Evolutionary conservation across 495 filamentous ascomycete genomes (phyloP).

Genomic region (Penicillium verhagenii): DNA sequence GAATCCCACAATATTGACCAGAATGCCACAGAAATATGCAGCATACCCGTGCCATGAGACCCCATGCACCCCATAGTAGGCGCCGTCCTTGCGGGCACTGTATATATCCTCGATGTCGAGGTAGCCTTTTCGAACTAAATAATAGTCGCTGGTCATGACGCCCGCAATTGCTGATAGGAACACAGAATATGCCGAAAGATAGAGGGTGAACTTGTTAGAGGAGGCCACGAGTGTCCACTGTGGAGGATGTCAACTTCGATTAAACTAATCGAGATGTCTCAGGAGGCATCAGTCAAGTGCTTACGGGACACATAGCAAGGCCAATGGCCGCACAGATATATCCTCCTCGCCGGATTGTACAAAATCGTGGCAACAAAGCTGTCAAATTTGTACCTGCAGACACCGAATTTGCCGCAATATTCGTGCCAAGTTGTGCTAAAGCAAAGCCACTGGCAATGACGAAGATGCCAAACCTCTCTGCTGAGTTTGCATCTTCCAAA

Average conservation of each 20-base stretch:
- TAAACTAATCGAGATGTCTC: neutral
- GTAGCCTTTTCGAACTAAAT: conserved; percentile 78
- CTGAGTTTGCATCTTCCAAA: conserved; percentile 65
- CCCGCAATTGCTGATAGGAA: conserved; percentile 89
- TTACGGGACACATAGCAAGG: conserved; percentile 74
- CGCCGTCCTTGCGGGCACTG: conserved; percentile 57
- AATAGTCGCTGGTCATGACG: conserved; percentile 88
- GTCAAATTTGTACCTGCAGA: conserved; percentile 91
- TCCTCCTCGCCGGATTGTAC: conserved; percentile 84
- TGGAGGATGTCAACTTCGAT: conserved; percentile 4
- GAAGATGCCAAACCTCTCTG: conserved; percentile 80
- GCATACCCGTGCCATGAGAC: conserved; percentile 77
- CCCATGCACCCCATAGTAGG: conserved; percentile 70
- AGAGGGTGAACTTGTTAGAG: conserved; percentile 81
- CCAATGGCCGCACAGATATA: conserved; percentile 82
- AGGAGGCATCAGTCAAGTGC: neutral
- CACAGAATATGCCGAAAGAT: conserved; percentile 86
- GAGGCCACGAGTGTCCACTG: conserved; percentile 71
- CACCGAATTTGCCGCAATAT: conserved; percentile 87
- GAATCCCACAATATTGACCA: conserved; percentile 90
- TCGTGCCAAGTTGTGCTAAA: conserved; percentile 86
- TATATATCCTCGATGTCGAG: conserved; percentile 75
- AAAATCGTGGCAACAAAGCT: conserved; percentile 74
- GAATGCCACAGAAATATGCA: conserved; percentile 78
- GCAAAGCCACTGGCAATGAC: conserved; percentile 77